A percentile compares a stretch with the other conserved stretches of the same genome.
Evolutionary conservation across 768 basidiomycete species (phyloP).

Genomic region (Macrocybe gigantea): DNA sequence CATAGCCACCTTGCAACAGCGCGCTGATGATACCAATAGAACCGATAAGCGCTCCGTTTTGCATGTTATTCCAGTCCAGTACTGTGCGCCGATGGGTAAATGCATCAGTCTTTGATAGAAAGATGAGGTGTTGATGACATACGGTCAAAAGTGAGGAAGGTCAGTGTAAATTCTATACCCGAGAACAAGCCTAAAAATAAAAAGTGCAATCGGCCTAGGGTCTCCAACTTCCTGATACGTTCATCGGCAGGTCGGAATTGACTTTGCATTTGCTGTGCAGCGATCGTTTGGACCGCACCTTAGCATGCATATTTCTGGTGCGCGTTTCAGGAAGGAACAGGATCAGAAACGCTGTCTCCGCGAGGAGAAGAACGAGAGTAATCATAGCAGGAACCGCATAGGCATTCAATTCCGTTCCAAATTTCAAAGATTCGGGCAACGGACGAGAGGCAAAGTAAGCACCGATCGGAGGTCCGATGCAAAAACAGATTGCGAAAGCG

Average conservation of each 20-base stretch:
- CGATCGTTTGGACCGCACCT: neutral
- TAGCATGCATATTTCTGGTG: slow-evolving; percentile 2
- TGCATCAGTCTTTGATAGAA: neutral
- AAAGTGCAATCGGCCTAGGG: slow-evolving; percentile 70
- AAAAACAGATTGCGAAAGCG: slow-evolving; percentile 94
- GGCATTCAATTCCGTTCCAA: slow-evolving; percentile 71
- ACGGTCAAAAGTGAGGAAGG: slow-evolving; percentile 91
- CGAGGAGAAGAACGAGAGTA: slow-evolving; percentile 68
- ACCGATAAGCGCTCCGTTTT: slow-evolving; percentile 81
- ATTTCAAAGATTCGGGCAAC: slow-evolving; percentile 50
- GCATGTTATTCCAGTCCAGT: slow-evolving; percentile 83
- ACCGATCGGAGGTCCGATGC: slow-evolving; percentile 88
- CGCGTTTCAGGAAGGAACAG: slow-evolving; percentile 83
- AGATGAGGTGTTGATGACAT: slow-evolving; percentile 22
- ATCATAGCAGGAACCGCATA: slow-evolving; percentile 88
- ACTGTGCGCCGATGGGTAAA: slow-evolving; percentile 36
- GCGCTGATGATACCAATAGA: slow-evolving; percentile 91
- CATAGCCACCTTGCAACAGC: slow-evolving; percentile 89
- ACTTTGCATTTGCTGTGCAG: slow-evolving; percentile 11
- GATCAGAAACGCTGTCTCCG: slow-evolving; percentile 77
- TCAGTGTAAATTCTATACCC: slow-evolving; percentile 94
- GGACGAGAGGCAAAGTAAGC: slow-evolving; percentile 94
- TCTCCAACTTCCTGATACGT: slow-evolving; percentile 49
- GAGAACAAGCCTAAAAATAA: slow-evolving; percentile 88
- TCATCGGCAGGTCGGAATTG: slow-evolving; percentile 26